Conservation (phyloP, 2,329 filamentous ascomycete genomes). For the Botrytis squamosa region DNA sequence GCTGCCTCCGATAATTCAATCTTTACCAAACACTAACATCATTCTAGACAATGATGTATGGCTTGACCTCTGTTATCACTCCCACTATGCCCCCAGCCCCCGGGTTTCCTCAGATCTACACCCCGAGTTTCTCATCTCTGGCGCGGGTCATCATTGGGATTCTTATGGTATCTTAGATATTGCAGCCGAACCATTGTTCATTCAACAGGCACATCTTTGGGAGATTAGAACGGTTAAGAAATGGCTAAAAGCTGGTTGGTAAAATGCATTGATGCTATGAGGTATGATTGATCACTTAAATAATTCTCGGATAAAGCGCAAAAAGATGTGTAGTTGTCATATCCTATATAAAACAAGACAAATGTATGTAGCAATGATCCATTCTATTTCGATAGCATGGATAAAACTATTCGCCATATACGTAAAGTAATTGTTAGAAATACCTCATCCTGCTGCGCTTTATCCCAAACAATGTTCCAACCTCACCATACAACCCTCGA, state of each 20-base stretch:
- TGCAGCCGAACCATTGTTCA: conserved; percentile 49
- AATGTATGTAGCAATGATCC: not conserved
- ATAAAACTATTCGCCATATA: not conserved
- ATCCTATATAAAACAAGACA: not conserved
- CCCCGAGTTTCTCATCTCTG: conserved; percentile 50
- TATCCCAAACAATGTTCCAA: not conserved
- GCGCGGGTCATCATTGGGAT: conserved; percentile 53
- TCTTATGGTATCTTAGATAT: conserved; percentile 38
- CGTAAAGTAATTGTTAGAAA: not conserved
- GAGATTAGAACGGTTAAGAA: conserved; percentile 48
- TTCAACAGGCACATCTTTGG: conserved; percentile 51
- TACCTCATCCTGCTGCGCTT: not conserved
- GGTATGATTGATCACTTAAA: not conserved
- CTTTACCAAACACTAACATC: conserved; percentile 10
- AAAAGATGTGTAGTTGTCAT: not conserved
- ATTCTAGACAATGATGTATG: conserved; percentile 46
- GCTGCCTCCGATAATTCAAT: not conserved
- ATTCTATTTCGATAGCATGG: not conserved
- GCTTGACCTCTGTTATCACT: conserved; percentile 53
- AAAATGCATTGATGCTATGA: not conserved
- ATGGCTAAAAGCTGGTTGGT: conserved; percentile 37
- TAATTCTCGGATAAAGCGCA: not conserved
- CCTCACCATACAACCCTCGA: not conserved
- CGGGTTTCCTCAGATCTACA: conserved; percentile 45
- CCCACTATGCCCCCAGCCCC: conserved; percentile 43